These are phyloP conservation scores for Rheum nobile DNA, from an alignment of 148 eudicot species.

Conservation along the genomic window DNA sequence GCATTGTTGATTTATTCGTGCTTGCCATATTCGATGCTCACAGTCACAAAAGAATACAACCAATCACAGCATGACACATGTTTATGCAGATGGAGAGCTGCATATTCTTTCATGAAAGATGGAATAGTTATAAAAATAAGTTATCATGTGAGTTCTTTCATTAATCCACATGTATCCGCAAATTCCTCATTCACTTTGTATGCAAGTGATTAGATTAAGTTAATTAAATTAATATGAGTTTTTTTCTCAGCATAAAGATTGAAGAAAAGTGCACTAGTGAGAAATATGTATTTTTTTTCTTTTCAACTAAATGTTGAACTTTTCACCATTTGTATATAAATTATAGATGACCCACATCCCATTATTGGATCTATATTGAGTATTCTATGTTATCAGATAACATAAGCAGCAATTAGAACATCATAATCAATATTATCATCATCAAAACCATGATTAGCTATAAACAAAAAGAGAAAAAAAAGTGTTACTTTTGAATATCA, in stretches of 20 bases:
- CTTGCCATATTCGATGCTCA: conserved; percentile 37
- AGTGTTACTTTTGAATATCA: background rate
- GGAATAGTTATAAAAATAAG: background rate
- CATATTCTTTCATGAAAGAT: conserved; percentile 30
- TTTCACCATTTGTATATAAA: background rate
- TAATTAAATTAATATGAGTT: background rate
- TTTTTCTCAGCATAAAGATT: background rate
- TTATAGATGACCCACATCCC: conserved; percentile 4
- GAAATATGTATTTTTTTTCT: background rate
- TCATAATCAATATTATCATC: conserved; percentile 8
- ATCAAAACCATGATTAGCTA: conserved; percentile 8
- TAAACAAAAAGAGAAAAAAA: background rate
- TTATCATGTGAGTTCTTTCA: conserved; percentile 39
- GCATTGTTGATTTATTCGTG: conserved; percentile 28
- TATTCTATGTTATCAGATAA: conserved; percentile 4
- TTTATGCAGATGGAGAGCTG: conserved; percentile 16
- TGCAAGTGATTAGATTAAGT: background rate
- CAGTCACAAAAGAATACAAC: conserved; percentile 15
- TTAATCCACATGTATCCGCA: conserved; percentile 30
- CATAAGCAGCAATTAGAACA: conserved; percentile 4
- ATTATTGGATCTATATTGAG: conserved; percentile 1
- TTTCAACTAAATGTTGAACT: conserved; percentile 2
- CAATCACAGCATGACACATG: conserved; percentile 33
- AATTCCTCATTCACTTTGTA: conserved; percentile 6
- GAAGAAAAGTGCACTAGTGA: background rate